phyloP scores from a whole-genome alignment of 495 filamentous ascomycete genomes.

The Penicillium bialowiezense region DNA sequence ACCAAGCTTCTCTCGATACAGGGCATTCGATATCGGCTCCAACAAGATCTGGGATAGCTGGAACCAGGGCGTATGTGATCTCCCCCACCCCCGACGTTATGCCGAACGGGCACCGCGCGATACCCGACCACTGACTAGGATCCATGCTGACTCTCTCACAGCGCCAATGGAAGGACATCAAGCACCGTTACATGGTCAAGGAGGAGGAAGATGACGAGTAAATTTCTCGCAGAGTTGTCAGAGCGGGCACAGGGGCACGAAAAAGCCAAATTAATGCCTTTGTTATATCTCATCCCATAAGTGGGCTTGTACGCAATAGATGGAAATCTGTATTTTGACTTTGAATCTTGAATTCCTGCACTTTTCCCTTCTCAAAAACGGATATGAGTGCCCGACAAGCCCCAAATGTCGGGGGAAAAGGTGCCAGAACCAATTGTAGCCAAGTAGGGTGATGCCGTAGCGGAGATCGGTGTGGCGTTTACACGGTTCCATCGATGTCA shows the following conservation, averaged over 20 bases:
- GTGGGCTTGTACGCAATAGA: conserved; percentile 42
- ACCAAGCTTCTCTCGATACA: conserved; percentile 36
- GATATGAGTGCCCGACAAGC: no score
- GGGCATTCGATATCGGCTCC: conserved; percentile 71
- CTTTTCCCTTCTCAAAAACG: not conserved
- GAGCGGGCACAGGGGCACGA: conserved; percentile 16
- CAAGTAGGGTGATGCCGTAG: conserved; percentile 10
- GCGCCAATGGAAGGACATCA: conserved; percentile 99
- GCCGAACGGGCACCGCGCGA: not conserved
- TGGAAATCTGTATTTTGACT: conserved; percentile 28
- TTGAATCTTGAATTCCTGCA: no score
- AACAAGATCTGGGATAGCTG: conserved; percentile 84
- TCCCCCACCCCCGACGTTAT: not conserved
- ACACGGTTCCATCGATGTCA: conserved; percentile 34
- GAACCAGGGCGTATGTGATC: conserved; percentile 78
- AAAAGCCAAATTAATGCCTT: conserved; percentile 19
- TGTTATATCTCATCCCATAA: conserved; percentile 30
- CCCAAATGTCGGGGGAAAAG: no score
- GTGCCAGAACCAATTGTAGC: not conserved
- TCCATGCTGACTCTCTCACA: conserved; percentile 44
- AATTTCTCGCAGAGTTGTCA: conserved; percentile 14
- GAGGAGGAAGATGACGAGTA: conserved; percentile 59
- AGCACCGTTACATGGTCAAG: conserved; percentile 72
- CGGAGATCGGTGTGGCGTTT: conserved; percentile 26
- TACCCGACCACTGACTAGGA: not conserved